A percentile compares a stretch with the other conserved stretches of the same genome.
Evolutionary conservation across 2,329 filamentous ascomycete species (phyloP).

Genomic region (Cercospora berteroae): DNA sequence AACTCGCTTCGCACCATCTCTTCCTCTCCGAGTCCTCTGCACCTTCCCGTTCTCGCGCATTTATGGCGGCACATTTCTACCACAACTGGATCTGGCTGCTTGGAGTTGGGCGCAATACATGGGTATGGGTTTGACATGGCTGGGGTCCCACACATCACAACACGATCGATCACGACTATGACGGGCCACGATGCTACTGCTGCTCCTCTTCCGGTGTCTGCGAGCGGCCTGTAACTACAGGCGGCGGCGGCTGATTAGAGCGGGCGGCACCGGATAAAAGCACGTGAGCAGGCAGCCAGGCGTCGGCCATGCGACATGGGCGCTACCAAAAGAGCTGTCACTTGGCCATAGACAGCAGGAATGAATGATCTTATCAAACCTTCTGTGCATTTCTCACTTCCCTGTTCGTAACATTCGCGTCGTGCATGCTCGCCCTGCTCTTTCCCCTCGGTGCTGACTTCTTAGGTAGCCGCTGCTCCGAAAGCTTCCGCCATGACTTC

Average conservation of each 20-base stretch:
- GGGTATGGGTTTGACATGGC: background rate
- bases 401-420: background rate
- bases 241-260: constrained; percentile 2
- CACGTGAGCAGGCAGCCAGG: background rate
- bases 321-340: background rate
- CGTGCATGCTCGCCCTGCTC: background rate
- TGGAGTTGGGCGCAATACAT: constrained; percentile 15
- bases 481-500: background rate
- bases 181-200: background rate
- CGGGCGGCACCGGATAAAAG: background rate
- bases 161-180: constrained; percentile 1
- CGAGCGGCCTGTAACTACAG: background rate
- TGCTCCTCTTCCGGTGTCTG: constrained; percentile 9
- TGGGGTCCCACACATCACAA: background rate
- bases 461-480: background rate
- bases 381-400: background rate
- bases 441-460: background rate
- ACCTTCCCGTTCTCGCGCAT: constrained; percentile 3
- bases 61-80: constrained; percentile 16
- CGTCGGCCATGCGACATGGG: background rate
- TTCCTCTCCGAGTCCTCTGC: background rate
- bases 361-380: background rate
- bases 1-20: background rate
- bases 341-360: background rate
- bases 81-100: constrained; percentile 16